Conservation (phyloP, 1,284 basidiomycete species). For the Cryptococcus sp. region DNA sequence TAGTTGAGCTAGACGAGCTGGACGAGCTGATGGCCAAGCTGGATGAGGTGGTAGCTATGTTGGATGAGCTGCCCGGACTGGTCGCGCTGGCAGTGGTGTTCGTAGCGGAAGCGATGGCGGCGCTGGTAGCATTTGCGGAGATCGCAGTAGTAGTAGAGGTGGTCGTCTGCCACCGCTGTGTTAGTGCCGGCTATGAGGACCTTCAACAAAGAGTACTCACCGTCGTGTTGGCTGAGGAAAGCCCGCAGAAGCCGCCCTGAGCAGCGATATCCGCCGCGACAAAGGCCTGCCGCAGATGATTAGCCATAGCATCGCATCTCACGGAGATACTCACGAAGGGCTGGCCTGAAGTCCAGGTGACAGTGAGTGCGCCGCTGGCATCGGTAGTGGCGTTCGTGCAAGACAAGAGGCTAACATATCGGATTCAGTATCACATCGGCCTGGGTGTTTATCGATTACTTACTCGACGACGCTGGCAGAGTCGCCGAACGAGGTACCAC, state of each 20-base stretch:
- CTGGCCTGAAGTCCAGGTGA: slow-evolving; percentile 36
- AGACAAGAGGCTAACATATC: slow-evolving; percentile 30
- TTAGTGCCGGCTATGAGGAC: too few relatives aligned
- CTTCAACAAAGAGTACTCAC: too few relatives aligned
- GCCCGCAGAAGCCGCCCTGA: slow-evolving; percentile 23
- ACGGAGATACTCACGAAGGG: slow-evolving; percentile 26
- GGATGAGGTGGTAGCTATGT: slow-evolving; percentile 1
- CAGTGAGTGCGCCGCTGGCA: slow-evolving; percentile 22
- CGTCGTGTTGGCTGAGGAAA: not conserved
- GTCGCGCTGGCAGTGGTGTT: not conserved
- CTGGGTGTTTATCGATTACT: not conserved
- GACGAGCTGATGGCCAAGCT: not conserved
- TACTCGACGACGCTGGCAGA: slow-evolving; percentile 37
- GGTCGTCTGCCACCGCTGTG: too few relatives aligned
- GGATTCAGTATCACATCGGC: not conserved
- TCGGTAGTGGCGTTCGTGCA: slow-evolving; percentile 29
- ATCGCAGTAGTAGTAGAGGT: not conserved
- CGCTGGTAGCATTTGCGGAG: not conserved
- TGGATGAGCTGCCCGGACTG: not conserved
- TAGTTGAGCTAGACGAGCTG: too few relatives aligned
- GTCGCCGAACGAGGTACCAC: slow-evolving; percentile 22
- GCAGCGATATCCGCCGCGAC: slow-evolving; percentile 16
- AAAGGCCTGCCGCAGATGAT: slow-evolving; percentile 17
- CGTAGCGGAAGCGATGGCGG: slow-evolving; percentile 6
- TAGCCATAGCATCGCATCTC: not conserved